Evolutionary conservation across 2,329 filamentous ascomycete species (phyloP), one percentile per base, ranked within the genome.

Genomic region (Botrytis deweyae): DNA sequence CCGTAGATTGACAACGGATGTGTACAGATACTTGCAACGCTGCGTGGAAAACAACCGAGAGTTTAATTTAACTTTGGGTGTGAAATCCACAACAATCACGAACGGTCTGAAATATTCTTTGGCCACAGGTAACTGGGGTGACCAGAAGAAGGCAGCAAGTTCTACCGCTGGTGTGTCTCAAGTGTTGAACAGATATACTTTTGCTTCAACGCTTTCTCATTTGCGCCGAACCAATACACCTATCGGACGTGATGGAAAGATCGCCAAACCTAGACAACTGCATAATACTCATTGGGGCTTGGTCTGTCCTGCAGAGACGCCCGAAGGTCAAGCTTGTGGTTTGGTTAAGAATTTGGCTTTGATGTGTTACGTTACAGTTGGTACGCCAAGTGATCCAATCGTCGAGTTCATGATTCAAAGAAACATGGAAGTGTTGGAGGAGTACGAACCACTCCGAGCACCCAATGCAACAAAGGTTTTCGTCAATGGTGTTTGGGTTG

Each of bases 251-350:
- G 97, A 99, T 83, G 97, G 96, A 78, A 99, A 99, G 84, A 92
- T 99, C 78, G 97, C 97, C 59, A 99, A 99, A 83, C 96, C 96
- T 58, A 93, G 96, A 75, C 97, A 99, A 84, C 88, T 99, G 76
- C 96, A 99, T 86, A 98, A 98, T 83, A 98, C 95, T 10, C 96
- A 99, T 82, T 99, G 96, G 96, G 96, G 96, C 76, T 86, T 98
- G 79, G 95, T 99, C 29, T 99, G 96, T 83, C 96, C 96, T 44
- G 95, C 96, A 44, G 96, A 99, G 83, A 99, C 96, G 25, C 96
- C 96, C 38, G 96, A 99, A 88, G 96, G 96, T 76, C 96, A 99
- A 83, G 96, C 96, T 83, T 99, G 96, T 85, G 96, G 96, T 84
- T 86, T 99, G 77, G 96, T 99, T 83, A 99, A 99, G 87, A 99